A percentile compares a stretch with the other conserved stretches of the same genome.
These are phyloP conservation scores for Xanthoconium stramineum DNA, from an alignment of 768 basidiomycete genomes.

Conservation along the genomic window DNA sequence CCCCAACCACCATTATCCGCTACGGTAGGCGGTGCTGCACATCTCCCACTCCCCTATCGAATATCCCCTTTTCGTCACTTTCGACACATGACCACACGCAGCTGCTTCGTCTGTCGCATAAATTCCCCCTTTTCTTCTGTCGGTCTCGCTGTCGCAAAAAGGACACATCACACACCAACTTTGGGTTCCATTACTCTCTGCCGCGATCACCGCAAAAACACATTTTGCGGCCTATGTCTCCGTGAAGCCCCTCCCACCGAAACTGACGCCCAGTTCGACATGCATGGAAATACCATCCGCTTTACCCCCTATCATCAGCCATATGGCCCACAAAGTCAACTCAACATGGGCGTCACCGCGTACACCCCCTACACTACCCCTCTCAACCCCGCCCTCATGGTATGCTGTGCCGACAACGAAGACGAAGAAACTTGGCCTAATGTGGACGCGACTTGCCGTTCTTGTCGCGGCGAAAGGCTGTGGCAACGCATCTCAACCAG, in stretches of 20 bases:
- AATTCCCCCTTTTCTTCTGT: constrained; percentile 50
- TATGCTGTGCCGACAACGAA: constrained; percentile 65
- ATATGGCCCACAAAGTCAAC: constrained; percentile 20
- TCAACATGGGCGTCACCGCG: constrained; percentile 20
- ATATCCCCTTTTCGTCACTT: constrained; percentile 59
- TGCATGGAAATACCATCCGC: constrained; percentile 30
- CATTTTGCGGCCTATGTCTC: constrained; percentile 68
- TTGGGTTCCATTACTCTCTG: constrained; percentile 53
- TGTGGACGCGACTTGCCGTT: constrained; percentile 64
- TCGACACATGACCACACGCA: constrained; percentile 50
- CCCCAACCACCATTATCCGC: constrained; percentile 32
- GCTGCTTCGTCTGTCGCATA: constrained; percentile 68
- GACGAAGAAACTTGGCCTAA: constrained; percentile 67
- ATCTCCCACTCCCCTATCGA: constrained; percentile 34
- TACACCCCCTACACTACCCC: constrained; percentile 25
- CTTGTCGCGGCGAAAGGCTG: constrained; percentile 63
- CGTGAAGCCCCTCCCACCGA: constrained; percentile 54
- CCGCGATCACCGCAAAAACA: constrained; percentile 59
- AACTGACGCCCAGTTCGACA: constrained; percentile 33
- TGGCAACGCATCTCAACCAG: constrained; percentile 54
- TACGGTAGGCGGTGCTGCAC: constrained; percentile 32
- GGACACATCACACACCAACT: constrained; percentile 37
- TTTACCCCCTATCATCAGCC: constrained; percentile 33
- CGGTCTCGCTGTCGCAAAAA: constrained; percentile 54
- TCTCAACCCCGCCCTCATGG: constrained; percentile 31